Conservation (phyloP, 331 rosid species). For the Pyrus hybrid region DNA sequence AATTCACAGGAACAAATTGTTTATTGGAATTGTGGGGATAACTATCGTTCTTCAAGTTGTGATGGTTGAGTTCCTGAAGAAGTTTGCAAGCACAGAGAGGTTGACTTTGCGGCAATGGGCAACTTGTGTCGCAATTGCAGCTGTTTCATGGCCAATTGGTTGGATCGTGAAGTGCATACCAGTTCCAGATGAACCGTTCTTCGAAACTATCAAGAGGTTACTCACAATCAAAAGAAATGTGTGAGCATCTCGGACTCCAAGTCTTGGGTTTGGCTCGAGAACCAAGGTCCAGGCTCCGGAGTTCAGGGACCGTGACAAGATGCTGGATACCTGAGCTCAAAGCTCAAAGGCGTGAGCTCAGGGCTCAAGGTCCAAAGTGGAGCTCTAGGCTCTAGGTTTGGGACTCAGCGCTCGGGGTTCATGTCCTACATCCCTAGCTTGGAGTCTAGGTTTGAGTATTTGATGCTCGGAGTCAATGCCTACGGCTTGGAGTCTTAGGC, state of each 20-base stretch:
- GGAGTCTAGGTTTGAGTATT: not conserved
- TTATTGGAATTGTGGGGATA: slow-evolving; percentile 63
- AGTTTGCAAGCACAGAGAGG: slow-evolving; percentile 72
- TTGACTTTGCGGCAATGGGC: slow-evolving; percentile 62
- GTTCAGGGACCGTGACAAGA: too few relatives aligned
- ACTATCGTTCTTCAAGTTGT: slow-evolving; percentile 67
- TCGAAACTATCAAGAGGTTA: slow-evolving; percentile 20
- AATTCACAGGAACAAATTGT: slow-evolving; percentile 43
- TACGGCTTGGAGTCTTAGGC: not conserved
- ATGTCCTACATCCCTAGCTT: not conserved
- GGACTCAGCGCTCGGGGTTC: not conserved
- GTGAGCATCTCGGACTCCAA: not conserved
- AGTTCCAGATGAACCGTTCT: slow-evolving; percentile 41
- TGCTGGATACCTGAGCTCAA: not conserved
- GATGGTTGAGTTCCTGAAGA: slow-evolving; percentile 76
- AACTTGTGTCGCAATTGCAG: slow-evolving; percentile 46
- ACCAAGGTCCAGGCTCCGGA: not conserved
- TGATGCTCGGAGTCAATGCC: not conserved
- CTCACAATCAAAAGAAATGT: not conserved
- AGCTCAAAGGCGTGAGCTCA: not conserved
- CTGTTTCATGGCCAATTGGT: slow-evolving; percentile 75
- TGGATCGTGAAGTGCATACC: slow-evolving; percentile 59
- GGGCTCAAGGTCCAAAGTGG: not conserved
- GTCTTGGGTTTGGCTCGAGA: not conserved
- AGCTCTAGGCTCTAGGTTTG: not conserved